Evolutionary conservation across 306 rosid genomes (phyloP), one percentile per base, ranked within the genome.

Genomic region (Myrica gale): DNA sequence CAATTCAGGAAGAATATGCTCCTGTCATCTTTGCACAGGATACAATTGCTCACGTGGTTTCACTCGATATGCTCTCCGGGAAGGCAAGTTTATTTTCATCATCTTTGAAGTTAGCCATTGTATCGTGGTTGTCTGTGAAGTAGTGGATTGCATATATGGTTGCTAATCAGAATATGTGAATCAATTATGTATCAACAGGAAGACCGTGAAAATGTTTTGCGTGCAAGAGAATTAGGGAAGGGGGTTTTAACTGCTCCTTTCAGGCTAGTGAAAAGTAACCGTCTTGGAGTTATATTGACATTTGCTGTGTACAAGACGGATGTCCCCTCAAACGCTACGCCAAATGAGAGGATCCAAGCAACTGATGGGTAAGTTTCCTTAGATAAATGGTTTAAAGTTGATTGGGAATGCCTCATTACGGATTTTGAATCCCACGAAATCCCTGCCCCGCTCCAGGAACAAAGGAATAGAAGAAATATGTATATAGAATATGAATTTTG

Each of bases 1-100:
- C 93, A 15, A 63, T 84, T 68, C 88, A 86, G 76, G 96, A 89
- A 71, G 99, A 95, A 92, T 95, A 95, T 82, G 99, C 98, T 82
- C 99, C 99, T 26, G 97, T 92, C 79, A 92, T 95, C 85, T 92
- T 95, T 81, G 97, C 99, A 6, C 99, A 95, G 84, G 99, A 95
- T 75, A 95, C 96, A 48, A 82, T 95, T 85, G 81, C 93, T 42
- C 97, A 92, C n/a, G 89, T 95, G 69, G 89, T 95, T 74, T 95
- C 99, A 53, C 87, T 90, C 1, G 96, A 95, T 53, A 76, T 95
- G 91, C 87, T 95, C 52, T 77, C 97, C 3, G 99, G 99, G 75
- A 85, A 88, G 96, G 99, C 88, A 62, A 58, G 80, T 81, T 83
- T 74, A 80, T 75, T 60, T 69, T 17, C 43, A 32, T 32, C 37